Evolutionary conservation across 139 green algal genomes (phyloP), one percentile per base, ranked within the genome.

Genomic region (Gonium pectorale): DNA sequence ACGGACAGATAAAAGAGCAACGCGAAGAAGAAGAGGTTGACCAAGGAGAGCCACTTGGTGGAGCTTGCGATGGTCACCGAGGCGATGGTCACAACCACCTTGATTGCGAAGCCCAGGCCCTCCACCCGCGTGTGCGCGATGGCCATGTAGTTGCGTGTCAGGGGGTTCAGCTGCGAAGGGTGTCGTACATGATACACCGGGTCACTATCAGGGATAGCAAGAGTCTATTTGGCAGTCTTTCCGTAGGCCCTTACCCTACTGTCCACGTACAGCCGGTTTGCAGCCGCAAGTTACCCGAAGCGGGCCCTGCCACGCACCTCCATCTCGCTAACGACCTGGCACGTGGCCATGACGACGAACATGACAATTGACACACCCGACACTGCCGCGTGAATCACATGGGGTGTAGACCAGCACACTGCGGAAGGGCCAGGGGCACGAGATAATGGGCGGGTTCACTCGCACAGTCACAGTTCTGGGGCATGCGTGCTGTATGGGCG

Each of bases 371-470:
- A 75, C 31, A n/a, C 31, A 6, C 52, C 44, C 11, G 64, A 74
- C n/a, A 85, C 62, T 2, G 43, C 35, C 56, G 70, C 74, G 22
- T 90, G 79, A 33, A 87, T 77, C 1, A 90, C 37, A 33, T 86
- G 67, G 5, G 86, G 86, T 64, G 87, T 75, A 2, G 60, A 46
- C 71, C 70, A 90, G 49, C 86, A 90, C 52, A 62, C 80, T 71
- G 67, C 52, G 15, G 72, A 1, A 9, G 63, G 8, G 17, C 0
- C 9, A 33, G 62, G 62, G 31, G 15, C 46, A 54, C 46, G 46
- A 24, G 46, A 15, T 22, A 66, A 66, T 37, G 59, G 37, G 17
- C 21, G 69, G 37, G 37, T 8, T 8, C 5, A 21, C 27, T 38
- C 11, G 19, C 11, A 46, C 17, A 6, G 72, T n/a, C n/a, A n/a